These are phyloP conservation scores for Isabelozyma heimii DNA, from an alignment of 805 yeast genomes.

Conservation along the genomic window DNA sequence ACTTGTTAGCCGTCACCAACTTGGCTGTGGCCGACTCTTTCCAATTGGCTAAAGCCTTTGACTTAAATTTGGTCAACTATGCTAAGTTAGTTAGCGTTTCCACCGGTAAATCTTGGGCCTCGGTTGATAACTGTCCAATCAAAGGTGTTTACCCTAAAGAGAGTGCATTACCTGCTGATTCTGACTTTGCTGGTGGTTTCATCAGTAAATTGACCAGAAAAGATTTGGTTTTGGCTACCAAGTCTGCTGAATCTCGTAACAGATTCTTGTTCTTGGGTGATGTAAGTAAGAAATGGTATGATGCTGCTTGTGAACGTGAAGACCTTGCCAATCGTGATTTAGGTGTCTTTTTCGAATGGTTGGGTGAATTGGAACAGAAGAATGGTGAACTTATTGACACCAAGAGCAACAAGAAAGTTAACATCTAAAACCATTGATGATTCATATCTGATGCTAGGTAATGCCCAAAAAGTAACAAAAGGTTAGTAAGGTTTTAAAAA, in stretches of 20 bases:
- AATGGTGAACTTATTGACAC: not conserved
- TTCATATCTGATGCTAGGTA: not conserved
- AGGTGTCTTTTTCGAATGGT: constrained; percentile 43
- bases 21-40: constrained; percentile 55
- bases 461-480: no score
- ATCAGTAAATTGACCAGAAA: constrained; percentile 45
- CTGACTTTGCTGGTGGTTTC: constrained; percentile 47
- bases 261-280: constrained; percentile 40
- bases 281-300: constrained; percentile 37
- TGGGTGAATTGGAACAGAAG: constrained; percentile 30
- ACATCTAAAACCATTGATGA: not conserved
- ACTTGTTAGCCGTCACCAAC: constrained; percentile 51
- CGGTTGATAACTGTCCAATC: constrained; percentile 54
- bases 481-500: not conserved
- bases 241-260: constrained; percentile 29
- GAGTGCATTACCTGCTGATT: constrained; percentile 41
- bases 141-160: constrained; percentile 44
- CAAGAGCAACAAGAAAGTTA: constrained; percentile 1
- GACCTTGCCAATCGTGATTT: constrained; percentile 40
- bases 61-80: constrained; percentile 44
- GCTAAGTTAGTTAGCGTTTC: constrained; percentile 50
- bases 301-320: constrained; percentile 40
- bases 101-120: constrained; percentile 54
- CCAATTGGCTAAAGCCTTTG: constrained; percentile 49
- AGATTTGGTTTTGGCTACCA: constrained; percentile 43